These are phyloP conservation scores for Elaeis oleifera DNA, from an alignment of 202 grass and related monocot genomes.

Conservation along the genomic window DNA sequence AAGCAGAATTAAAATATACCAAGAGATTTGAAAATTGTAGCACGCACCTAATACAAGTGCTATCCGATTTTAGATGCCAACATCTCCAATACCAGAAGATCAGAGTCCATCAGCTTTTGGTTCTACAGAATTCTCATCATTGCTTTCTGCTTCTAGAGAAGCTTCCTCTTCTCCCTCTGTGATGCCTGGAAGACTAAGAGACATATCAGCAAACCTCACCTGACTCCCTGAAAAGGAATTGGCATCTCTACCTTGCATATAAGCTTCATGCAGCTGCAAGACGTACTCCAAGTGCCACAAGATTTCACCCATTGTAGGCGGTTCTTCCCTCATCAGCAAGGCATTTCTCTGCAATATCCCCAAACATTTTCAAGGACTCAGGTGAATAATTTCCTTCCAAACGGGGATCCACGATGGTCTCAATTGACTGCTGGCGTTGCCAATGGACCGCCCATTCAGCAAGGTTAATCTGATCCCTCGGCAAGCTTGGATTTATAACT, in stretches of 20 bases:
- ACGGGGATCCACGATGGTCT: constrained; percentile 38
- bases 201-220: constrained; percentile 20
- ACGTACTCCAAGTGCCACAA: constrained; percentile 58
- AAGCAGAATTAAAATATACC: too few species aligned
- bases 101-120: too few species aligned
- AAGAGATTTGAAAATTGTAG: too few species aligned
- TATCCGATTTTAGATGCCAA: too few species aligned
- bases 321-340: constrained; percentile 42
- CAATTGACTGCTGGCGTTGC: constrained; percentile 30
- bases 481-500: constrained; percentile 50
- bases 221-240: constrained; percentile 19
- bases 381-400: constrained; percentile 35
- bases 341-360: constrained; percentile 65
- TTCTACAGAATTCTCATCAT: too few species aligned
- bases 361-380: constrained; percentile 46
- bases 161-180: constrained; percentile 25
- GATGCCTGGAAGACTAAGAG: constrained; percentile 15
- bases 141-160: not conserved
- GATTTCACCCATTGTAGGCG: constrained; percentile 51
- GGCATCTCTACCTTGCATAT: constrained; percentile 16
- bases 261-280: constrained; percentile 46
- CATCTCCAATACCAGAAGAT: too few species aligned
- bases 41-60: too few species aligned
- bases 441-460: constrained; percentile 55
- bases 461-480: constrained; percentile 59